Conservation (phyloP, 179 eudicot species). For the Silene noctiflora region DNA sequence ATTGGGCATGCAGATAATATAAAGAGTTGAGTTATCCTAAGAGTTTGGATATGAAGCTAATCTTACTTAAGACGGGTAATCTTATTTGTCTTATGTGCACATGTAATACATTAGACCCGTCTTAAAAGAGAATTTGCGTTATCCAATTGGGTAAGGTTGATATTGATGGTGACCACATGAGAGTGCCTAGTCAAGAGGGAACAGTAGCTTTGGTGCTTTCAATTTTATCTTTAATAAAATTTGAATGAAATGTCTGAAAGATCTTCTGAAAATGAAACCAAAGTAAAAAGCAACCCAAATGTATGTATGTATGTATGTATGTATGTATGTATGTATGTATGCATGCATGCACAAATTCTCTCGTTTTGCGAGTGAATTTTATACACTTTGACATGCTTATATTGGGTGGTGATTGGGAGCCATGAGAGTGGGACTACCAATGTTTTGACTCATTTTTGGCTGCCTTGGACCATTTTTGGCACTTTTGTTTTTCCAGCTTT, state of each 20-base stretch:
- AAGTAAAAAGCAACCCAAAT: slow-evolving; percentile 10
- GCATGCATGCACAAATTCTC: no score
- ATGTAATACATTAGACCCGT: not conserved
- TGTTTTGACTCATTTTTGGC: slow-evolving; percentile 26
- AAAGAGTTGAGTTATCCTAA: no score
- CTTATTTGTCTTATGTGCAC: no score
- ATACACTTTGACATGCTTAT: not conserved
- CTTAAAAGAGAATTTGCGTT: no score
- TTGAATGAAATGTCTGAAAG: slow-evolving; percentile 11
- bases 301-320: no score
- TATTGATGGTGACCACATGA: slow-evolving; percentile 28
- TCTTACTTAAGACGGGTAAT: no score
- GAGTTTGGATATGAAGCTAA: no score
- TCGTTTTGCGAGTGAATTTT: not conserved
- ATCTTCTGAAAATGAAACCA: slow-evolving; percentile 13
- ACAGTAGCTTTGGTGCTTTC: slow-evolving; percentile 25
- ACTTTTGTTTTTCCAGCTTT: not conserved
- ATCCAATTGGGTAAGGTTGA: slow-evolving; percentile 9
- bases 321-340: no score
- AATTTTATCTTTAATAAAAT: not conserved
- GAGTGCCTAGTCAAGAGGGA: slow-evolving; percentile 27
- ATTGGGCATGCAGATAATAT: no score
- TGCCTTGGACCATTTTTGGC: slow-evolving; percentile 18
- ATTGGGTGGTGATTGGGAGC: slow-evolving; percentile 18
- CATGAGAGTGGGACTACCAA: slow-evolving; percentile 20